These are phyloP conservation scores for Chaetomium fimeti DNA, from an alignment of 495 filamentous ascomycete species.

Conservation along the genomic window DNA sequence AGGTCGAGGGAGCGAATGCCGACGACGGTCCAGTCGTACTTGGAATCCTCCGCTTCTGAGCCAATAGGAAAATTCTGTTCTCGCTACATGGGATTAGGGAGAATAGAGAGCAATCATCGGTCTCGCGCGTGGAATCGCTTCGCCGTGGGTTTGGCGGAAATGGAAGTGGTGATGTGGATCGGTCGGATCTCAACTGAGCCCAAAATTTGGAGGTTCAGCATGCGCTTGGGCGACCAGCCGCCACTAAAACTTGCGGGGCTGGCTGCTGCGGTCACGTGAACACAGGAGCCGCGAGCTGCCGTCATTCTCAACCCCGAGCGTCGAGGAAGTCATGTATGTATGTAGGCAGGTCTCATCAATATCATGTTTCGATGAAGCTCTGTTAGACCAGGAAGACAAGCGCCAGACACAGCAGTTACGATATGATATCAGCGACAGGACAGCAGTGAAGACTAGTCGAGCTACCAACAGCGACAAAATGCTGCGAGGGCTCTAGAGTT, in stretches of 20 bases:
- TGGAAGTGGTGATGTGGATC: conserved; percentile 4
- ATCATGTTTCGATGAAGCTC: background rate
- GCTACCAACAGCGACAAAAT: background rate
- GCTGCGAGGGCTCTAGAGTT: background rate
- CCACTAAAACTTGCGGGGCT: conserved; percentile 19
- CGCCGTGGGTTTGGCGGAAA: background rate
- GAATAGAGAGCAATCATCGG: background rate
- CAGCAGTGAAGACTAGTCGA: background rate
- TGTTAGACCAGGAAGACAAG: background rate
- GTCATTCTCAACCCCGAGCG: background rate
- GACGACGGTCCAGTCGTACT: conserved; percentile 20
- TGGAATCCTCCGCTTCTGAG: conserved; percentile 29
- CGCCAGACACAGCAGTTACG: background rate
- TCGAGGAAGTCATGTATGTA: background rate
- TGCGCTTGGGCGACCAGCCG: conserved; percentile 20
- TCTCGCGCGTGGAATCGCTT: conserved; percentile 3
- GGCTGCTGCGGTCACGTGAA: conserved; percentile 22
- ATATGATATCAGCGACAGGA: conserved; percentile 1
- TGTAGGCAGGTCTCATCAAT: background rate
- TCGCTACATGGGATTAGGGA: conserved; percentile 25
- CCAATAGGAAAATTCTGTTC: conserved; percentile 15
- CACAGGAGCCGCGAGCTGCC: background rate
- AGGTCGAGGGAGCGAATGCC: conserved; percentile 1
- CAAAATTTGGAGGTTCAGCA: conserved; percentile 20
- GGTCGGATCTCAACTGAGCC: background rate